Base-by-base conservation (phyloP, 495 filamentous ascomycete species). In the Lentithecium fluviatile region DNA sequence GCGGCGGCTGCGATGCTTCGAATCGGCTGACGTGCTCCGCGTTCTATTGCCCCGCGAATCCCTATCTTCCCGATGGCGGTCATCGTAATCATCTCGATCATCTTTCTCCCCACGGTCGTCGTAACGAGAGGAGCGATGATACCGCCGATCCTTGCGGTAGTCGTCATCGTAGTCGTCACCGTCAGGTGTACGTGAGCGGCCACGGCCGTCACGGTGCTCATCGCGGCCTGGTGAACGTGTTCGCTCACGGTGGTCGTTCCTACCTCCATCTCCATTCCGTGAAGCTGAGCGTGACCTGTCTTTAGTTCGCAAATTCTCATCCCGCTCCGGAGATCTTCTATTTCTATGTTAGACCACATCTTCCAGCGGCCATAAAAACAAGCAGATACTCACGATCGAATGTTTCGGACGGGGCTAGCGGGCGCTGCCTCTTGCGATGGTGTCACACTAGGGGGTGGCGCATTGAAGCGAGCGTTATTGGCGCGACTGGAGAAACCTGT, bases 401-500 rank as follows among this genome's bases (percentile, higher is more conserved):
- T 29, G 25, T 45, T 50, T 19, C 54, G 26, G 10, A 32, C 29
- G 20, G 56, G 57, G 24, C 62, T 60, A 20, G 47, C 34, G 20
- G 32, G 58, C 1, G 29, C 38, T 20, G 42, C 46, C 12, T 61
- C 58, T 29, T 62, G 60, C 15, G 26, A 32, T 7, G 63, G 48
- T 15, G 52, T 52, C 21, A 34, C 11, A 42, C 21, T 48, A 10
- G 19, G 15, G 2, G 37, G 37, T 45, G 29, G 26, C 1, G 54
- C 52, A 26, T 37, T 17, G 17, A 12, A 45, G 13, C 56, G 46
- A 36, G 34, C 37, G 45, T 59, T 64, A 40, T 52, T 64, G 3
- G 38, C 65, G 52, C 70, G 70, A 48, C 70, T 71, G 56, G 66
- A 69, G 84, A 80, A 71, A 17, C 85, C 86, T 45, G 86, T 89